A percentile compares a stretch with the other conserved stretches of the same genome.
Evolutionary conservation across 768 basidiomycete genomes (phyloP).

Genomic region (Hydnomerulius pinastri): DNA sequence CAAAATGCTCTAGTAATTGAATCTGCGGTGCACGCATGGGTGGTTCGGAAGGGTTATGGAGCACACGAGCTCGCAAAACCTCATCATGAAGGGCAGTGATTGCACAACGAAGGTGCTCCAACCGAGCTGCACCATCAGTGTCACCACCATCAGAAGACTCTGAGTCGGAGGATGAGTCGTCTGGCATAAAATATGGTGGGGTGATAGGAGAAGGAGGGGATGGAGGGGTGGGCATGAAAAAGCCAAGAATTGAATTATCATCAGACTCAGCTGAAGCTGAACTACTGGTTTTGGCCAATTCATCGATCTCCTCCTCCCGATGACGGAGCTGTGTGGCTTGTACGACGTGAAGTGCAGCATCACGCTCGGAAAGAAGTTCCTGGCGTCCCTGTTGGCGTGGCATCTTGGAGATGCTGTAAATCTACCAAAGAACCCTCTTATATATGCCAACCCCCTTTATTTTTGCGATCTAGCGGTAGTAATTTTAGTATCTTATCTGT

Average conservation of each 20-base stretch:
- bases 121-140: background rate
- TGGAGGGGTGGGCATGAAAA: background rate
- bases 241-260: background rate
- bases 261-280: background rate
- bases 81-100: background rate
- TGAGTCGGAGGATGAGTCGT: too few species aligned
- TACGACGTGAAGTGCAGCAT: background rate
- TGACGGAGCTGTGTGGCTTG: background rate
- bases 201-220: background rate
- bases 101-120: background rate
- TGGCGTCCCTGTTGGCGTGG: too few species aligned
- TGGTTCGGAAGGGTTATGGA: background rate
- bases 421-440: too few species aligned
- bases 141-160: background rate
- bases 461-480: too few species aligned
- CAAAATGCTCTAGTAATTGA: conserved; percentile 2
- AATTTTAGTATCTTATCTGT: too few species aligned
- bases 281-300: background rate
- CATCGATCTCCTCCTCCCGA: background rate
- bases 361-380: background rate
- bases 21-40: background rate
- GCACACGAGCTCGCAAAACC: background rate
- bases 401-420: too few species aligned
- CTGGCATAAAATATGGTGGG: too few species aligned
- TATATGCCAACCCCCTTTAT: too few species aligned